These are phyloP conservation scores for Labyrinthula sp. DNA, from an alignment of 352 stramenopile genomes.

Conservation along the genomic window DNA sequence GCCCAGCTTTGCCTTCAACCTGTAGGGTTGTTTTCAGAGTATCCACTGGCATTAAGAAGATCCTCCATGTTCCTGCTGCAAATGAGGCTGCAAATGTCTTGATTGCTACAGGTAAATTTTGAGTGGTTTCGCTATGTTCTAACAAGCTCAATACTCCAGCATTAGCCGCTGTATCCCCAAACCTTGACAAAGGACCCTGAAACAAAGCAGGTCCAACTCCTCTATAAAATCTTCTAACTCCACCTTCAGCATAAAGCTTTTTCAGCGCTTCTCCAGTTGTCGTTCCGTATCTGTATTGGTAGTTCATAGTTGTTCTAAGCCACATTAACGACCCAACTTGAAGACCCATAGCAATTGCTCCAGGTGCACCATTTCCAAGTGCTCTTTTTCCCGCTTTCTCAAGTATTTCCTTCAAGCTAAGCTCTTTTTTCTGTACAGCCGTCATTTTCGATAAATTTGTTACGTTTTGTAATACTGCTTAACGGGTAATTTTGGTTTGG, in stretches of 20 bases:
- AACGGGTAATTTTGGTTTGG: background rate
- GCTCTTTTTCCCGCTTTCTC: slow-evolving; percentile 18
- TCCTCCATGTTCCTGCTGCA: slow-evolving; percentile 49
- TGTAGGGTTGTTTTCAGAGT: slow-evolving; percentile 62
- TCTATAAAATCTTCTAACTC: slow-evolving; percentile 60
- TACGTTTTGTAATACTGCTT: slow-evolving; percentile 4
- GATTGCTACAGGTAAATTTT: slow-evolving; percentile 45
- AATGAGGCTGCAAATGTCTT: slow-evolving; percentile 50
- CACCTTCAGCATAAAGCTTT: slow-evolving; percentile 54
- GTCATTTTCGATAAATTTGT: background rate
- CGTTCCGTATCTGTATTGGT: slow-evolving; percentile 45
- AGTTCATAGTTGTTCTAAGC: slow-evolving; percentile 52
- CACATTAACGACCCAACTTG: slow-evolving; percentile 68
- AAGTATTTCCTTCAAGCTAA: slow-evolving; percentile 15
- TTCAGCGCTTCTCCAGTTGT: slow-evolving; percentile 36
- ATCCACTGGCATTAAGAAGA: slow-evolving; percentile 66
- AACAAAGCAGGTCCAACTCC: slow-evolving; percentile 52
- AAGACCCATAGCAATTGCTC: slow-evolving; percentile 56
- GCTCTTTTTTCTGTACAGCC: slow-evolving; percentile 6
- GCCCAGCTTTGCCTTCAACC: slow-evolving; percentile 47
- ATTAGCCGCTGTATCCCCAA: slow-evolving; percentile 68
- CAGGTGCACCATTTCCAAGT: slow-evolving; percentile 29
- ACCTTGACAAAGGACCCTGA: slow-evolving; percentile 54
- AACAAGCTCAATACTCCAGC: slow-evolving; percentile 54
- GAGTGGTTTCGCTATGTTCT: slow-evolving; percentile 45